phyloP scores from a whole-genome alignment of 2,329 filamentous ascomycete genomes.

The Colletotrichum sp. region DNA sequence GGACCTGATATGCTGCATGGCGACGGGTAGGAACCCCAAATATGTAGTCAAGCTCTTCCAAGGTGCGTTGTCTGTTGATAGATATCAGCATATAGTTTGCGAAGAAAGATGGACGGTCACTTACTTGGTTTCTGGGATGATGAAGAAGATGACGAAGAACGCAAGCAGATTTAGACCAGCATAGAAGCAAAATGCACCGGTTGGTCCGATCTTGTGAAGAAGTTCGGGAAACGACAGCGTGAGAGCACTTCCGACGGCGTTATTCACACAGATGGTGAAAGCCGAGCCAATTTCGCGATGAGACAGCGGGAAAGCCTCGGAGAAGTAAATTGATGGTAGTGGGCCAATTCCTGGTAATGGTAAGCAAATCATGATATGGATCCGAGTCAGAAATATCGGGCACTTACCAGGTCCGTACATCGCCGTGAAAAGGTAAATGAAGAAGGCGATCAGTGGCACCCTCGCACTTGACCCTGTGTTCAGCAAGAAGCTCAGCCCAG shows the following conservation, averaged over 20 bases:
- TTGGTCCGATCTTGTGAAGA: conserved; percentile 40
- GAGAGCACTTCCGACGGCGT: conserved; percentile 29
- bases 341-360: conserved; percentile 29
- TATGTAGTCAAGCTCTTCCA: conserved; percentile 50
- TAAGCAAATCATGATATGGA: neutral
- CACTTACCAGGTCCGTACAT: conserved; percentile 50
- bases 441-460: conserved; percentile 56
- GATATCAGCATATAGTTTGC: neutral
- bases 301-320: conserved; percentile 59
- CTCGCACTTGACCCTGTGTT: conserved; percentile 40
- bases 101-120: neutral
- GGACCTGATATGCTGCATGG: conserved; percentile 37
- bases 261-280: conserved; percentile 35
- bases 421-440: conserved; percentile 60
- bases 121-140: conserved; percentile 59
- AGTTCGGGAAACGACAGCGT: conserved; percentile 50
- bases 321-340: conserved; percentile 49
- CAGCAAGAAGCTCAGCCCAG: conserved; percentile 57
- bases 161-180: conserved; percentile 64
- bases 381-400: accelerated
- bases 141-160: conserved; percentile 68
- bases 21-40: conserved; percentile 36
- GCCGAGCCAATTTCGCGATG: conserved; percentile 47
- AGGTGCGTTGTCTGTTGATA: conserved; percentile 41
- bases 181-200: conserved; percentile 64